A percentile compares a stretch with the other conserved stretches of the same genome.
phyloP scores from a whole-genome alignment of 345 rosid genomes.

The Aquilaria yunnanensis region DNA sequence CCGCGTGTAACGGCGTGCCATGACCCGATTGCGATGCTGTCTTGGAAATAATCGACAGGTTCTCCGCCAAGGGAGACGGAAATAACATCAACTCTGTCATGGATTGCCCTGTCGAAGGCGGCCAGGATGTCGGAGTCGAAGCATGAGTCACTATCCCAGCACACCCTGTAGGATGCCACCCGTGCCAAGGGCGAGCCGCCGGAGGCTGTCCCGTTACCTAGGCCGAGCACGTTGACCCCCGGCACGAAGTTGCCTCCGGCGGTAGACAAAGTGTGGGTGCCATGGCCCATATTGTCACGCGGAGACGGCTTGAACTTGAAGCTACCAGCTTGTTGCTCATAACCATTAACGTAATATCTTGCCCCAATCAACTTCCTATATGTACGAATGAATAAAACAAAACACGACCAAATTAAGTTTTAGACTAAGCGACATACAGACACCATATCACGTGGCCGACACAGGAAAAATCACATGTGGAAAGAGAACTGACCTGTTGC shows the following conservation, averaged over 20 bases:
- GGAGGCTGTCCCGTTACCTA: constrained; percentile 25
- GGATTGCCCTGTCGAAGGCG: constrained; percentile 31
- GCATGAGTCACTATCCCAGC: constrained; percentile 25
- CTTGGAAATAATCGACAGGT: constrained; percentile 3
- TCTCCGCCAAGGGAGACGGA: constrained; percentile 27
- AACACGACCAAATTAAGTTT: background rate
- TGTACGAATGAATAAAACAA: background rate
- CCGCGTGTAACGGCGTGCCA: constrained; percentile 15
- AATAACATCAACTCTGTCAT: constrained; percentile 34
- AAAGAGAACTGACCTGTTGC: constrained; percentile 33
- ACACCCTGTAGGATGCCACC: constrained; percentile 39
- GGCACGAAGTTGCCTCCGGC: constrained; percentile 31
- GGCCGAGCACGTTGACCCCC: constrained; percentile 16
- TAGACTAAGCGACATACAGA: too few relatives aligned
- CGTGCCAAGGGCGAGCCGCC: constrained; percentile 36
- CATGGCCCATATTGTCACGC: constrained; percentile 31
- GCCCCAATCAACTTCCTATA: constrained; percentile 67
- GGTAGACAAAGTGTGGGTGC: constrained; percentile 34
- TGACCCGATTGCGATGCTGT: constrained; percentile 13
- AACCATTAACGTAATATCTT: constrained; percentile 42
- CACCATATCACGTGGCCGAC: background rate
- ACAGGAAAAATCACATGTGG: too few relatives aligned
- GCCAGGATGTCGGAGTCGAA: constrained; percentile 34
- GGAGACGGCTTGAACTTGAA: background rate
- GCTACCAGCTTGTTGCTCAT: background rate